phyloP scores from a whole-genome alignment of 2,329 filamentous ascomycete genomes.

The Colletotrichum sp. region DNA sequence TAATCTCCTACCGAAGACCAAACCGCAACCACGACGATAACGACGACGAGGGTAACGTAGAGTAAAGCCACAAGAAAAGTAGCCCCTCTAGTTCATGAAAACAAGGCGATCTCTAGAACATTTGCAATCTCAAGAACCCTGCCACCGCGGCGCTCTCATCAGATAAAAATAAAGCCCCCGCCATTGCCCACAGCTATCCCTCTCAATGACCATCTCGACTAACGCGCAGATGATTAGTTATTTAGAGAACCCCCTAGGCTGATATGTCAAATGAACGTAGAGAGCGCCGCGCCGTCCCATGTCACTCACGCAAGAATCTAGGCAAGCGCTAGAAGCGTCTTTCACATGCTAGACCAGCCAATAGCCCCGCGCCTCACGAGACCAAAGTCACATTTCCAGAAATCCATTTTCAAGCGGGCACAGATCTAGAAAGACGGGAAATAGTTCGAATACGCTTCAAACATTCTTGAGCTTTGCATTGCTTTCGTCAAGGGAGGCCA shows the following conservation, averaged over 20 bases:
- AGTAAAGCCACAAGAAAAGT: neutral
- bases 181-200: neutral
- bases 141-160: neutral
- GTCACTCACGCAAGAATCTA: neutral
- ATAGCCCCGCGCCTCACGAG: neutral
- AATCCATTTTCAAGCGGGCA: too few species aligned
- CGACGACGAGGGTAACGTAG: neutral
- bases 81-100: fast-evolving
- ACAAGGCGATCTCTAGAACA: neutral
- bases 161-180: neutral
- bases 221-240: neutral
- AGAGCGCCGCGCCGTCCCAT: neutral
- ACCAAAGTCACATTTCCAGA: neutral
- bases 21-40: neutral
- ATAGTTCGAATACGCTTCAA: neutral
- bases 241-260: neutral
- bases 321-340: neutral
- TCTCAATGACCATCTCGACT: neutral
- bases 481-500: neutral
- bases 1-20: neutral
- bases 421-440: too few species aligned
- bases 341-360: neutral
- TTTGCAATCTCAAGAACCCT: neutral
- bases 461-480: neutral
- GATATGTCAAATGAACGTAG: neutral